Conservation (phyloP, 768 basidiomycete genomes). For the Lactarius quietus region DNA sequence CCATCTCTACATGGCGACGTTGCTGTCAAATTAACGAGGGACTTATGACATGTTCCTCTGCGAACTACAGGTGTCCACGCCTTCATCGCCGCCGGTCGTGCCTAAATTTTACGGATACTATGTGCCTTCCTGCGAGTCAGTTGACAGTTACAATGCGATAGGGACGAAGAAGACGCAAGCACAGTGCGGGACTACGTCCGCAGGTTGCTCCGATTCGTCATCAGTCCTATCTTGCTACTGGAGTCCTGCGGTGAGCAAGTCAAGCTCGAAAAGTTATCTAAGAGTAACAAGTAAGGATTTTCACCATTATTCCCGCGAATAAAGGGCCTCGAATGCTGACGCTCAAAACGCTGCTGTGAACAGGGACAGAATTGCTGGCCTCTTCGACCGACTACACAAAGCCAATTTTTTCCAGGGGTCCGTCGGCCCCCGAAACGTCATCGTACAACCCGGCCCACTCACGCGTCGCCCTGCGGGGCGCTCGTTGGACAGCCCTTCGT, state of each 20-base stretch:
- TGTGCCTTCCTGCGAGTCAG: conserved; percentile 28
- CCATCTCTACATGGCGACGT: conserved; percentile 21
- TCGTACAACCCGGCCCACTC: conserved; percentile 43
- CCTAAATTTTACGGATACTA: conserved; percentile 69
- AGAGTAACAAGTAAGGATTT: conserved; percentile 14
- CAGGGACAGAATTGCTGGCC: conserved; percentile 32
- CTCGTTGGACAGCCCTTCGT: conserved; percentile 34
- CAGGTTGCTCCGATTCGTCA: background rate
- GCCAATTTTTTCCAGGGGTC: conserved; percentile 42
- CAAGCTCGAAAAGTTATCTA: conserved; percentile 13
- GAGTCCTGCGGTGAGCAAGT: conserved; percentile 46
- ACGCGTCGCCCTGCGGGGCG: conserved; percentile 32
- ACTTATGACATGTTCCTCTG: conserved; percentile 45
- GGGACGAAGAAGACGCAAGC: no score
- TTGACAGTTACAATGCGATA: background rate
- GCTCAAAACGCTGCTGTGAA: background rate
- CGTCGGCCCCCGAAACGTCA: conserved; percentile 41
- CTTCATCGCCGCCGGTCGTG: conserved; percentile 47
- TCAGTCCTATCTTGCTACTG: conserved; percentile 43
- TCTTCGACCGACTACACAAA: conserved; percentile 41
- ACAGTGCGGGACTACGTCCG: no score
- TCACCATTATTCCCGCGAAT: no score
- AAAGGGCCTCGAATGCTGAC: background rate
- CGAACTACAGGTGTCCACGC: conserved; percentile 49
- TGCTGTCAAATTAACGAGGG: conserved; percentile 31